Evolutionary conservation across 345 rosid genomes (phyloP).

Genomic region (Citrus australasica): DNA sequence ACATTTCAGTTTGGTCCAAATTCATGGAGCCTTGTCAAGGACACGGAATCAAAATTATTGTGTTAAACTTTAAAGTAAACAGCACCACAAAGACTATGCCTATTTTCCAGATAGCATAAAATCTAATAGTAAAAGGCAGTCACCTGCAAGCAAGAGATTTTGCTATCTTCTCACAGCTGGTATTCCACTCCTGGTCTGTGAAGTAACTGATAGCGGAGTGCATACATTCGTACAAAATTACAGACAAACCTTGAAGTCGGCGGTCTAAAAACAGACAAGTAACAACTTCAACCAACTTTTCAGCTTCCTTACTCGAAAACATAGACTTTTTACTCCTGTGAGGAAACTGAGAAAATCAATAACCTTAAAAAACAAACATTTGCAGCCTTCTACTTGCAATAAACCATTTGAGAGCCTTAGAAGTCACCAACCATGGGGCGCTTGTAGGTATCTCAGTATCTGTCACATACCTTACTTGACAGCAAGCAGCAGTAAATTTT

Average conservation of each 20-base stretch:
- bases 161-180: slow-evolving; percentile 57
- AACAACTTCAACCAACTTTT: slow-evolving; percentile 49
- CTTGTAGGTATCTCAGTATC: not conserved
- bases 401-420: not conserved
- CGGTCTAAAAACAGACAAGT: slow-evolving; percentile 57
- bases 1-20: not conserved
- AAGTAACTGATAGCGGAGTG: slow-evolving; percentile 50
- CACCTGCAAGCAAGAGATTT: slow-evolving; percentile 72
- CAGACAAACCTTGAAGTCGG: slow-evolving; percentile 56
- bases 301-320: slow-evolving; percentile 54
- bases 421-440: slow-evolving; percentile 3
- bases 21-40: not conserved
- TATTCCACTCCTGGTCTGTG: slow-evolving; percentile 72
- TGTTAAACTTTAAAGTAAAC: not conserved
- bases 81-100: not conserved
- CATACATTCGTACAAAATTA: slow-evolving; percentile 47
- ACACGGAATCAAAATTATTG: not conserved
- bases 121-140: not conserved
- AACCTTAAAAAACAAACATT: not conserved
- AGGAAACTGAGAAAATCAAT: not conserved
- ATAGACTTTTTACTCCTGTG: slow-evolving; percentile 48
- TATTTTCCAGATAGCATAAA: not conserved
- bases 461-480: slow-evolving; percentile 53
- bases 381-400: slow-evolving; percentile 10
- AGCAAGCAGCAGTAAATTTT: slow-evolving; percentile 52